Percentiles rank a stretch among this genome's conserved stretches.
Evolutionary conservation across 768 basidiomycete genomes (phyloP).

Genomic region (Lactifluus volemus): DNA sequence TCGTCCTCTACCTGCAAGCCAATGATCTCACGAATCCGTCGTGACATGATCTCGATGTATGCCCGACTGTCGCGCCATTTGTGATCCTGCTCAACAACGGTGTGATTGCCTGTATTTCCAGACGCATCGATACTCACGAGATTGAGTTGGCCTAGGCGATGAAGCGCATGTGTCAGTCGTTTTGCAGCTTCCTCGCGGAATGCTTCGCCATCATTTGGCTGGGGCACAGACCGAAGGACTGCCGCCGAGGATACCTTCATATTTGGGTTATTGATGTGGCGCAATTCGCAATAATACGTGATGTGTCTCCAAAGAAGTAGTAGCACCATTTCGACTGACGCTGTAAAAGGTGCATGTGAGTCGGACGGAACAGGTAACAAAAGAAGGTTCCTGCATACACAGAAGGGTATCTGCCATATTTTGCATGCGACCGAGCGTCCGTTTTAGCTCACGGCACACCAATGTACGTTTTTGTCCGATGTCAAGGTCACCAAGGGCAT

Average conservation of each 20-base stretch:
- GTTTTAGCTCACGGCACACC: slow-evolving; percentile 53
- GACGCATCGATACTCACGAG: slow-evolving; percentile 30
- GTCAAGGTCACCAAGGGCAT: slow-evolving; percentile 58
- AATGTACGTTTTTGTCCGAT: slow-evolving; percentile 59
- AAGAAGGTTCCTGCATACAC: slow-evolving; percentile 32
- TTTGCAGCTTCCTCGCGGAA: slow-evolving; percentile 51
- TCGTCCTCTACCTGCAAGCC: slow-evolving; percentile 39
- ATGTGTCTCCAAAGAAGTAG: slow-evolving; percentile 78
- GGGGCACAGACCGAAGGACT: slow-evolving; percentile 47
- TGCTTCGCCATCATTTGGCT: slow-evolving; percentile 43
- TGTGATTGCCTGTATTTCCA: slow-evolving; percentile 18
- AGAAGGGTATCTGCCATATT: slow-evolving; percentile 46
- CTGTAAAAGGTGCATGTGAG: slow-evolving; percentile 27
- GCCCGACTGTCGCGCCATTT: slow-evolving; percentile 57
- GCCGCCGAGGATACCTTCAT: slow-evolving; percentile 35
- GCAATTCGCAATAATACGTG: slow-evolving; percentile 47
- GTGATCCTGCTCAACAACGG: slow-evolving; percentile 27
- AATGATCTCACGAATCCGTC: slow-evolving; percentile 56
- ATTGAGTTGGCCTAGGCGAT: slow-evolving; percentile 45
- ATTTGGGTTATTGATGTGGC: slow-evolving; percentile 31
- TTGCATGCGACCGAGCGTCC: slow-evolving; percentile 32
- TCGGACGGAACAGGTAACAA: not conserved
- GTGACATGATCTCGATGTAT: slow-evolving; percentile 70
- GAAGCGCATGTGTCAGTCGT: slow-evolving; percentile 47
- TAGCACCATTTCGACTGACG: slow-evolving; percentile 68